Evolutionary conservation across 176 grass and related monocot species (phyloP), one percentile per base, ranked within the genome.

Genomic region (Carex pumila): DNA sequence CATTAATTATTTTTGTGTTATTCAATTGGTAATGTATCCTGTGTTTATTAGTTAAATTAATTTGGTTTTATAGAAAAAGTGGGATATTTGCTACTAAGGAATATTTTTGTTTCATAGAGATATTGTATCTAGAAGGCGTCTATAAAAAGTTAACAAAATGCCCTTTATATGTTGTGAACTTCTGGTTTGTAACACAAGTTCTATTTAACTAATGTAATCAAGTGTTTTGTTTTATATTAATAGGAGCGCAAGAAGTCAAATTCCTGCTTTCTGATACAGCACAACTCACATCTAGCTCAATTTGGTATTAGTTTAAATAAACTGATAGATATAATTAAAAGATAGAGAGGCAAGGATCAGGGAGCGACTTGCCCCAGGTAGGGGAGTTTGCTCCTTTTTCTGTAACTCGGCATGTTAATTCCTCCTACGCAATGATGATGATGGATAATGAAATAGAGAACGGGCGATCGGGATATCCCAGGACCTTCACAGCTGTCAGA

Each of bases 301-400:
- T 78, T 78, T 78, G 50, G 52, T 78, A 10, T 34, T 36, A 76
- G 73, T 77, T 78, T 57, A 7, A 7, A 34, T 36, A 78, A 3
- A 78, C 12, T 32, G 45, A 52, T 54, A 32, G 73, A 54, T 12
- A 78, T 78, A 21, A 74, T 86, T 88, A 32, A 79, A 94, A 90
- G 81, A 98, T 94, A 93, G 90, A 98, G 95, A 83, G 68, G 30
- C 95, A 72, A 36, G 86, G 65, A 84, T 93, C 92, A 53, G 92
- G 92, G 95, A 52, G 89, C 69, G 85, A 94, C 74, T 92, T 94
- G 65, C 89, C 95, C 88, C 90, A 89, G 71, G 81, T 49, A 84
- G 92, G 91, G 88, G 96, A 99, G 76, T 95, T 95, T 77, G 83
- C 90, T 93, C 91, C 96, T 83, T 93, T 92, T 85, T 89, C 88